Percentiles rank a stretch among this genome's conserved stretches.
phyloP scores from a whole-genome alignment of 495 filamentous ascomycete species.

The Hyphodiscus hymeniophilus region DNA sequence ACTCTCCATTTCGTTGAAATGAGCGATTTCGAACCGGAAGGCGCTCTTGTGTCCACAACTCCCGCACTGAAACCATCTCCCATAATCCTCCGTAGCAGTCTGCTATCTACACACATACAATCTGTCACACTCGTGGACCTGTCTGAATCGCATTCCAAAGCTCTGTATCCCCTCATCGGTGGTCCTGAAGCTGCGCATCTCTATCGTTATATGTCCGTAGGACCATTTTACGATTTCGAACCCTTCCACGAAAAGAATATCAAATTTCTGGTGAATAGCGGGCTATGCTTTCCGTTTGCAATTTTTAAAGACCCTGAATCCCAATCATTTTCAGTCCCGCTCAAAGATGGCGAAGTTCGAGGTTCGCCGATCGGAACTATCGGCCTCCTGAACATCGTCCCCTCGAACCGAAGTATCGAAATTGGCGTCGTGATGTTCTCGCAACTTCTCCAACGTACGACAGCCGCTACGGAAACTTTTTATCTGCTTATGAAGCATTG shows the following conservation, averaged over 20 bases:
- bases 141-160: constrained; percentile 26
- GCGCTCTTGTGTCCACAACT: too few species aligned
- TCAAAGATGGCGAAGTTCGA: neutral
- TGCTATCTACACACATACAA: neutral
- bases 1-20: too few species aligned
- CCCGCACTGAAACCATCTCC: too few species aligned
- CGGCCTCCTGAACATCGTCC: constrained; percentile 34
- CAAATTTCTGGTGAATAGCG: constrained; percentile 23
- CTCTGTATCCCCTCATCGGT: constrained; percentile 32
- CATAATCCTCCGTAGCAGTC: too few species aligned
- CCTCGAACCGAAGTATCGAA: constrained; percentile 33
- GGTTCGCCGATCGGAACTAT: constrained; percentile 33
- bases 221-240: constrained; percentile 28
- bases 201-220: constrained; percentile 40
- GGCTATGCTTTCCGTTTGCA: constrained; percentile 34
- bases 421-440: constrained; percentile 44
- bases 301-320: constrained; percentile 24
- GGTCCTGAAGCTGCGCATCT: constrained; percentile 29
- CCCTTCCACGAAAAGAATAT: constrained; percentile 28
- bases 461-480: constrained; percentile 41
- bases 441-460: constrained; percentile 36
- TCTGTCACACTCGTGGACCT: constrained; percentile 32
- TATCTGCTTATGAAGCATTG: constrained; percentile 38
- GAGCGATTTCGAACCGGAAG: too few species aligned
- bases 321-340: constrained; percentile 10